Conservation (phyloP, 371 early-diverging fungal species). For the Homolaphlyctis polyrhiza region DNA sequence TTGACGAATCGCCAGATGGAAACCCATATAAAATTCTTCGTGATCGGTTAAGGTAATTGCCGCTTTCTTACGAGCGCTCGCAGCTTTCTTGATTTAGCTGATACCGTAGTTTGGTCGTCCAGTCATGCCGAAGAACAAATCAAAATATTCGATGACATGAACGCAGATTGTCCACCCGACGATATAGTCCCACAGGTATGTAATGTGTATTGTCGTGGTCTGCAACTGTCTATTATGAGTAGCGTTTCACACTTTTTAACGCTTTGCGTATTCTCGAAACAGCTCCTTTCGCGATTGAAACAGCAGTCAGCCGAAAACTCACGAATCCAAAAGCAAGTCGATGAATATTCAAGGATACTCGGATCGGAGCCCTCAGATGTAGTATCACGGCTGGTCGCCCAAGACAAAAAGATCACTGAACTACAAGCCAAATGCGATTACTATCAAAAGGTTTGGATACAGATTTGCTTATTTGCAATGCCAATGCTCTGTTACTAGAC, state of each 20-base stretch:
- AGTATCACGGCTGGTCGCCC: constrained; percentile 14
- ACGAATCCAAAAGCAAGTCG: background rate
- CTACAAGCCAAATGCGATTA: constrained; percentile 37
- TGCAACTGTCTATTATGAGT: too few species aligned
- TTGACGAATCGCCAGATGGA: constrained; percentile 43
- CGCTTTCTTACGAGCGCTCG: too few species aligned
- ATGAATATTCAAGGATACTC: constrained; percentile 2
- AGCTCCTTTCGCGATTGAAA: too few species aligned
- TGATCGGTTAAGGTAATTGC: constrained; percentile 43
- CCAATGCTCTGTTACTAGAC: background rate
- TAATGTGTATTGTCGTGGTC: too few species aligned
- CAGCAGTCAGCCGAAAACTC: constrained; percentile 2
- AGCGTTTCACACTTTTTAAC: too few species aligned
- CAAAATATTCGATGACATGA: background rate
- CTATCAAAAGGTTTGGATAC: constrained; percentile 35
- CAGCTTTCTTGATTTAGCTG: too few species aligned
- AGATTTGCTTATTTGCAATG: background rate
- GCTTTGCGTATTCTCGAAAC: too few species aligned
- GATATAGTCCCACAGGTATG: too few species aligned
- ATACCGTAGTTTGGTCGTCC: too few species aligned
- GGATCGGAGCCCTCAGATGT: constrained; percentile 14
- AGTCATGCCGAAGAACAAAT: too few species aligned
- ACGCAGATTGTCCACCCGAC: too few species aligned
- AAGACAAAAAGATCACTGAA: constrained; percentile 34
- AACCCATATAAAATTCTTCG: constrained; percentile 50